A percentile compares a stretch with the other conserved stretches of the same genome.
phyloP scores from a whole-genome alignment of 768 basidiomycete genomes.

The Arthromyces matolae region DNA sequence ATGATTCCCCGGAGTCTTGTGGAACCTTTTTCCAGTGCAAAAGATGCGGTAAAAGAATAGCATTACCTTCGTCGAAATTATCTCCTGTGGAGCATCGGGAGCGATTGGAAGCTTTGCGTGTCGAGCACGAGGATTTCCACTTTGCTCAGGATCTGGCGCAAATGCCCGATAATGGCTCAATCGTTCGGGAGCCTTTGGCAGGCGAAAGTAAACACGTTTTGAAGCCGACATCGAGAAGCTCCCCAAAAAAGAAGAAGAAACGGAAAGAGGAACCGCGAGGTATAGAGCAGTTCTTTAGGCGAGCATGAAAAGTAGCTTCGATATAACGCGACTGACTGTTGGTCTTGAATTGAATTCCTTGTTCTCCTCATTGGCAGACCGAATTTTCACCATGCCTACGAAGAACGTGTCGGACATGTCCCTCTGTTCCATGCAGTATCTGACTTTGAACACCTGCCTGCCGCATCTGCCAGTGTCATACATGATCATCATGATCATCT shows the following conservation, averaged over 20 bases:
- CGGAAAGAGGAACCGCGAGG: conserved; percentile 11
- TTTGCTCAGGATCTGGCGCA: conserved; percentile 75
- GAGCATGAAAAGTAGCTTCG: conserved; percentile 2
- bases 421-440: too few species aligned
- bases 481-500: not conserved
- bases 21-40: conserved; percentile 52
- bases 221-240: conserved; percentile 9
- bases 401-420: too few species aligned
- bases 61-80: conserved; percentile 21
- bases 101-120: conserved; percentile 39
- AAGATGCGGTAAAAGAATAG: conserved; percentile 50
- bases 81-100: conserved; percentile 29
- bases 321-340: too few species aligned
- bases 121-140: conserved; percentile 90
- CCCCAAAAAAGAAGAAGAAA: conserved; percentile 18
- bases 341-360: too few species aligned
- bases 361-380: too few species aligned
- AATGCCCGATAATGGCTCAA: conserved; percentile 25
- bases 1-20: too few species aligned
- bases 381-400: too few species aligned
- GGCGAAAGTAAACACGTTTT: not conserved
- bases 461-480: conserved; percentile 1
- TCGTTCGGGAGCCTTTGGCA: conserved; percentile 13
- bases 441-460: too few species aligned
- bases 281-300: conserved; percentile 20